Conservation (phyloP, 192 early-diverging fungal genomes). For the Tieghemiomyces parasiticus region DNA sequence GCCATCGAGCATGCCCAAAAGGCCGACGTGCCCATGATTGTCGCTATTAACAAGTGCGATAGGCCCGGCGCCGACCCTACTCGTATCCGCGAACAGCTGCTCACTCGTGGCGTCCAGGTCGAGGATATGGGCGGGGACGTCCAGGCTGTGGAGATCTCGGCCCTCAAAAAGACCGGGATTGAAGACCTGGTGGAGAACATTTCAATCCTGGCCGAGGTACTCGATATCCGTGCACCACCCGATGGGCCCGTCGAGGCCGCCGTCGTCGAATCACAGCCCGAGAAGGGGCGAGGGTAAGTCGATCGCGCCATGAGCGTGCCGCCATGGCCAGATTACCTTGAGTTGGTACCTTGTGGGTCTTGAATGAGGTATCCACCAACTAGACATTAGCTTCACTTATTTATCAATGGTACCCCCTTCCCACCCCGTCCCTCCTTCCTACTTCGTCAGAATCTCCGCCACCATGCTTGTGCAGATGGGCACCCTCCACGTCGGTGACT, state of each 20-base stretch:
- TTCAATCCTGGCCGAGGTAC: conserved; percentile 66
- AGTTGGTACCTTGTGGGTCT: no score
- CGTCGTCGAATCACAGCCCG: conserved; percentile 78
- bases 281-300: conserved; percentile 71
- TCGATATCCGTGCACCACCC: conserved; percentile 74
- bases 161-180: conserved; percentile 70
- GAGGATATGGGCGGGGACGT: conserved; percentile 92
- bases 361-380: no score
- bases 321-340: no score
- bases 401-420: no score
- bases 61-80: conserved; percentile 60
- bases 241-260: conserved; percentile 65
- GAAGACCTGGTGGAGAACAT: conserved; percentile 84
- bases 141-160: conserved; percentile 81
- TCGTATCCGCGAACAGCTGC: conserved; percentile 44
- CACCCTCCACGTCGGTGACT: conserved; percentile 57
- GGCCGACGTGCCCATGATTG: conserved; percentile 78
- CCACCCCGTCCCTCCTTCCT: no score
- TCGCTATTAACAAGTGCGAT: conserved; percentile 98
- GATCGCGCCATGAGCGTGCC: no score
- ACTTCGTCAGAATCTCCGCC: conserved; percentile 22
- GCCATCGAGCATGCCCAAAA: conserved; percentile 82
- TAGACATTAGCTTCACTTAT: no score
- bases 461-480: conserved; percentile 83
- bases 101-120: conserved; percentile 64